Base-by-base conservation (phyloP, 1,284 basidiomycete genomes). In the Ganoderma resinaceum region DNA sequence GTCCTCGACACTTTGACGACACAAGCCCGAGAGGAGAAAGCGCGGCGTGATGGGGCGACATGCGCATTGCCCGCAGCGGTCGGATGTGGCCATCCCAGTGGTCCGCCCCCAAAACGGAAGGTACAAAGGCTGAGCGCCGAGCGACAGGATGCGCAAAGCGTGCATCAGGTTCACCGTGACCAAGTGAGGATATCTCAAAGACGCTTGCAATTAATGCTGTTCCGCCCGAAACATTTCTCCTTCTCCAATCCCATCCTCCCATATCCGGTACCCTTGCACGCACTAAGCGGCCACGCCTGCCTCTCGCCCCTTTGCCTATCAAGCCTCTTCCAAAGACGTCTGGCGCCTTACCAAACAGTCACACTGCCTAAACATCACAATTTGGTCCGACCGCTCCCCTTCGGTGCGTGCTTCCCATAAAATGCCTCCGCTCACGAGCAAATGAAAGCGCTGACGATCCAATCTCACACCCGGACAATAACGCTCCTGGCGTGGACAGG, bases 391-490 rank as follows among this genome's bases (percentile, higher is more conserved):
- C 66, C 67, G 69, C 66, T 67, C 49, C 62, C 59, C 67, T 57
- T 72, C 73, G 78, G 77, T 64, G 74, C 83, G 69, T 29, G 70
- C 76, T 79, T 83, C 75, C 83, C 82, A 80, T 76, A 79, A 79
- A 77, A 73, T 67, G 81, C 76, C 74, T 74, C 76, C 77, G 77
- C 77, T 75, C 64, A 65, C 68, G 77, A 71, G 78, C 75, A 73
- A 75, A 68, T 75, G 74, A 75, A 62, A 74, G 76, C 78, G 76
- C 77, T 76, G 78, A 79, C 80, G 80, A 83, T 84, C 82, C 79
- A 79, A 76, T 75, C 73, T 80, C 77, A 75, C 75, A 73, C 73
- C 75, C 55, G 67, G 79, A 82, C 79, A 82, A 80, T 76, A 77
- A 74, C 71, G 67, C 70, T 74, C 76, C 73, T 81, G 79, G 80